phyloP scores from a whole-genome alignment of 129 eudicot genomes.

The Flaveria trinervia region DNA sequence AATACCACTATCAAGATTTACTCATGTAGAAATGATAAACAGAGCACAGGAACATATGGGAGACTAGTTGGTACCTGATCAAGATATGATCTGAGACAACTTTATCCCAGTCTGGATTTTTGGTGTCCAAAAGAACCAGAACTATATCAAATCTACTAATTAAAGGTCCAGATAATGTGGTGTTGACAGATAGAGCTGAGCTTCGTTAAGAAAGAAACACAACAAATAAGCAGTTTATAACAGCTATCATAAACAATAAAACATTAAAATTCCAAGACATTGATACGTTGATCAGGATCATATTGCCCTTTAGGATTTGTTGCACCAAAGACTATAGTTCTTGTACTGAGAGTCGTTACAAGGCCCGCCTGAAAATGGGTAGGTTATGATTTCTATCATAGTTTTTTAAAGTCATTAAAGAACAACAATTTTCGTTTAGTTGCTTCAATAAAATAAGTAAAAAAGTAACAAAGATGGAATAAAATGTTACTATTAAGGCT shows the following conservation, averaged over 20 bases:
- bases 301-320: constrained; percentile 99
- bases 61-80: constrained; percentile 55
- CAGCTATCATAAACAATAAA: neutral
- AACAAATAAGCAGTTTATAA: neutral
- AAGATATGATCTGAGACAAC: constrained; percentile 97
- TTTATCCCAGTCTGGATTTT: constrained; percentile 95
- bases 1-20: constrained; percentile 19
- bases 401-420: neutral
- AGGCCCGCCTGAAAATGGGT: constrained; percentile 81
- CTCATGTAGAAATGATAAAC: constrained; percentile 17
- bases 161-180: constrained; percentile 94
- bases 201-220: constrained; percentile 34
- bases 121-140: constrained; percentile 89
- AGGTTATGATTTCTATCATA: constrained; percentile 11
- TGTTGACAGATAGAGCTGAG: constrained; percentile 89
- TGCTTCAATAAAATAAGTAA: neutral
- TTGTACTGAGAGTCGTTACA: constrained; percentile 91
- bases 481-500: neutral
- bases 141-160: constrained; percentile 98
- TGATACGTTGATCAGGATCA: constrained; percentile 88
- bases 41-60: constrained; percentile 23
- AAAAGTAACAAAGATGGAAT: neutral
- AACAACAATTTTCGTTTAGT: neutral
- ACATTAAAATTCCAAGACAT: neutral
- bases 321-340: constrained; percentile 94